Evolutionary conservation across 2,329 filamentous ascomycete species (phyloP), one percentile per base, ranked within the genome.

Genomic region (Penicillium sp.): DNA sequence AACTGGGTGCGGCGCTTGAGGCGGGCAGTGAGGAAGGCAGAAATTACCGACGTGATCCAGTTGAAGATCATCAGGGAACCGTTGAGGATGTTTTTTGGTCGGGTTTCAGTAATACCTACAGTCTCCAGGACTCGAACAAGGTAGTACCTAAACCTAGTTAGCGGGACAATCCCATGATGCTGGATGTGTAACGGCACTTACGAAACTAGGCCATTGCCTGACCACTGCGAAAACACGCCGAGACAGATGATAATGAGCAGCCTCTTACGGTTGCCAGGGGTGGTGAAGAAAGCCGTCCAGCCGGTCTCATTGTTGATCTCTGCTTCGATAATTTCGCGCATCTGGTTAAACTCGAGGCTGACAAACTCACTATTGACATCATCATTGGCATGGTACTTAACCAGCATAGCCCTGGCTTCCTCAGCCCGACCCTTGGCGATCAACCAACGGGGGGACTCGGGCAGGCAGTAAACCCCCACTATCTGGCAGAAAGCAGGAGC

Each of bases 291-390:
- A 41, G 69, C 67, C 31, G 50, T 43, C 70, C 71, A 73, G n/a
- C 29, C 29, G 29, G 29, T 31, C 12, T 31, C 29, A 31, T 31
- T 31, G 29, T 31, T 31, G 64, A 62, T 48, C 29, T 31, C 29
- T 65, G 59, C 21, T 64, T 67, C 8, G 64, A 43, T 27, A 56
- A 61, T 29, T 12, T 86, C 82, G 55, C 81, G 72, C 66, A 88
- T 88, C 69, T 87, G 83, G 0, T 79, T 79, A 65, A 86, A 82
- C 65, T 88, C 86, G 12, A 82, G 83, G 51, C 80, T 77, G 29
- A 86, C 83, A 15, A 86, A 78, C 12, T 79, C 72, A 1, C 81
- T 83, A 33, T 77, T 69, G 7, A 66, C 66, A 50, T 84, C 76
- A 3, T 81, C 83, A 63, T 84, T 82, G 21, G 81, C 81, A 60